Percentiles rank a stretch among this genome's conserved stretches.
Conservation (phyloP, 2,329 filamentous ascomycete genomes). For the Aspergillus awamori region DNA sequence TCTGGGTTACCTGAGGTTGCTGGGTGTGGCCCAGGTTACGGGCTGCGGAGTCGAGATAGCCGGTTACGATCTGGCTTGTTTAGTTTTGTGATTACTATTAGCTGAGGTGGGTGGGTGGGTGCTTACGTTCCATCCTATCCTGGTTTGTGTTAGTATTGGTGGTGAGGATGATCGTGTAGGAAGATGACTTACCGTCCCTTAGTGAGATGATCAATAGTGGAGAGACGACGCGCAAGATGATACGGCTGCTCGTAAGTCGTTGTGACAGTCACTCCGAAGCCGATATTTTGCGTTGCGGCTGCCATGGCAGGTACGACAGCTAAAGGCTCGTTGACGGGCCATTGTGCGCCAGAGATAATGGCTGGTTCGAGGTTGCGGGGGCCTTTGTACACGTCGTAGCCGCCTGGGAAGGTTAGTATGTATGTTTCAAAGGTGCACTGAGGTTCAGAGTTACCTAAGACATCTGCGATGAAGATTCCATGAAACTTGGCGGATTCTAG, state of each 20-base stretch:
- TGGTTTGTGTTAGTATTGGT: conserved; percentile 24
- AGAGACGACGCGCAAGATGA: conserved; percentile 65
- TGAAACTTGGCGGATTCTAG: conserved; percentile 66
- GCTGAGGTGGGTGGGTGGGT: neutral
- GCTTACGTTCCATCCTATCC: conserved; percentile 60
- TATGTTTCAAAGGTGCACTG: neutral
- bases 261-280: conserved; percentile 68
- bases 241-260: conserved; percentile 73
- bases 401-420: conserved; percentile 43
- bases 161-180: no score
- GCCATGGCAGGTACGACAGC: conserved; percentile 68
- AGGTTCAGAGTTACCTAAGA: conserved; percentile 49
- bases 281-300: conserved; percentile 66
- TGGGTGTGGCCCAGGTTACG: conserved; percentile 62
- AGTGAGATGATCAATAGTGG: conserved; percentile 68
- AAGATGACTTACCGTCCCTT: conserved; percentile 55
- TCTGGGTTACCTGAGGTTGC: conserved; percentile 48
- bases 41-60: conserved; percentile 68
- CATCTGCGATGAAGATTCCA: conserved; percentile 69
- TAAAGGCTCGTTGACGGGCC: conserved; percentile 71
- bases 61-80: conserved; percentile 60
- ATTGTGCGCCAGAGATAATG: conserved; percentile 66
- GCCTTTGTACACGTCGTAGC: conserved; percentile 71
- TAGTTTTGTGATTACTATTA: neutral
- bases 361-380: conserved; percentile 62